phyloP scores from a whole-genome alignment of 2,329 filamentous ascomycete species.

The Raffaelea arxii region DNA sequence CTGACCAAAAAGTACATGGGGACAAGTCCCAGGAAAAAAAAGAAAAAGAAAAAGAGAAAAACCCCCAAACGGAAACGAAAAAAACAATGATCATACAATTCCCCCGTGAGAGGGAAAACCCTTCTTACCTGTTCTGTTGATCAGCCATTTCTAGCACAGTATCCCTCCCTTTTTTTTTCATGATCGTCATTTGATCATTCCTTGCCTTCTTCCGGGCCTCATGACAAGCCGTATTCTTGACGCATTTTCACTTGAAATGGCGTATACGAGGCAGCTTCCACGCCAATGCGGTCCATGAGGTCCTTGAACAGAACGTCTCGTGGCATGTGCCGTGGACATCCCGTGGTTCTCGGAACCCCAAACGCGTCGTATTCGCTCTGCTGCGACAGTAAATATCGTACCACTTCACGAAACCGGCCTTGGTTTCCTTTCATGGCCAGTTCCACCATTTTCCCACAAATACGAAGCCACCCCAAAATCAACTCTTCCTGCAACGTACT shows the following conservation, averaged over 20 bases:
- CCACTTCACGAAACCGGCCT: constrained; percentile 5
- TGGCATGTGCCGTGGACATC: not conserved
- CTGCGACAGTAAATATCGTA: constrained; percentile 9
- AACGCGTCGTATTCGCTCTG: constrained; percentile 3
- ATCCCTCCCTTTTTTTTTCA: not conserved
- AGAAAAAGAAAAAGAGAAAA: too few relatives aligned
- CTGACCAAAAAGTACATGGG: too few relatives aligned
- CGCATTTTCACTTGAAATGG: constrained; percentile 12
- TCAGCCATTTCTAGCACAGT: too few relatives aligned
- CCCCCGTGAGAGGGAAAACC: too few relatives aligned
- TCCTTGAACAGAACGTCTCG: constrained; percentile 4
- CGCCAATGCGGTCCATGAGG: constrained; percentile 9
- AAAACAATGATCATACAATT: too few relatives aligned
- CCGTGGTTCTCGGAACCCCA: not conserved
- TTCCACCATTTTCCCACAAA: constrained; percentile 22
- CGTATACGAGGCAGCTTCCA: constrained; percentile 1
- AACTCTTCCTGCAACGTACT: constrained; percentile 19
- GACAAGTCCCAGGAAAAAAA: too few relatives aligned
- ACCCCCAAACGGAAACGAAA: too few relatives aligned
- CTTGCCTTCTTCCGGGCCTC: too few relatives aligned
- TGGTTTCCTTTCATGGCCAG: constrained; percentile 13
- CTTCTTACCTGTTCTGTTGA: too few relatives aligned
- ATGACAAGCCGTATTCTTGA: constrained; percentile 4
- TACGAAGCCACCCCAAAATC: constrained; percentile 24
- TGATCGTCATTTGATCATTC: not conserved